These are phyloP conservation scores for Acanthamoeba lugdunensis DNA, from an alignment of 208 protist species.

Conservation along the genomic window DNA sequence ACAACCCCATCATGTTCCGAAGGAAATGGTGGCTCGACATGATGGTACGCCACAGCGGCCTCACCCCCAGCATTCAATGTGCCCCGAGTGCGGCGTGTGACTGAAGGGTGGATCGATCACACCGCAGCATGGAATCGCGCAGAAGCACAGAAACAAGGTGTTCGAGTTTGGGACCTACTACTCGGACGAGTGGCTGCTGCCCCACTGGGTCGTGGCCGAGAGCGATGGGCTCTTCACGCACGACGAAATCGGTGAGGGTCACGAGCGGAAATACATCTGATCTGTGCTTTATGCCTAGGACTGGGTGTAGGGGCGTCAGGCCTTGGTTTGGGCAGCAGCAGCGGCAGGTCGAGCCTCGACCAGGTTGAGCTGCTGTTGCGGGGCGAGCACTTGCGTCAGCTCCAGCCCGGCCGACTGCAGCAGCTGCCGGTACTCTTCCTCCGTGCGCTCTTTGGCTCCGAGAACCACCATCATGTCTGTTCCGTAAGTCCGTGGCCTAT, in stretches of 20 bases:
- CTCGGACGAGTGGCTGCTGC: constrained; percentile 49
- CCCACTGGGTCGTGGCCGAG: constrained; percentile 52
- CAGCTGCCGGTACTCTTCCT: neutral
- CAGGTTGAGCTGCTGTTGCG: neutral
- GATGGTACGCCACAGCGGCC: neutral
- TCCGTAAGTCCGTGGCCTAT: too few species aligned
- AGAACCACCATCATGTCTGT: constrained; percentile 20
- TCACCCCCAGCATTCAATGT: too few species aligned
- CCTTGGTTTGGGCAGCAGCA: too few species aligned
- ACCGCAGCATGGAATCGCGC: constrained; percentile 7
- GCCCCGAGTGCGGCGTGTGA: too few species aligned
- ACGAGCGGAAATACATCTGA: neutral
- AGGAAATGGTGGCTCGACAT: constrained; percentile 8
- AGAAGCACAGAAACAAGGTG: constrained; percentile 28
- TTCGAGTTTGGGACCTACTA: constrained; percentile 44
- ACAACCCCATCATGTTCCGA: constrained; percentile 51
- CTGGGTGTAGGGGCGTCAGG: too few species aligned
- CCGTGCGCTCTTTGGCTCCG: neutral
- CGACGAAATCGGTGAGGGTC: constrained; percentile 44
- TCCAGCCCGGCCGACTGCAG: neutral
- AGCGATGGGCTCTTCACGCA: constrained; percentile 42
- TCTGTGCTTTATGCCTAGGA: too few species aligned
- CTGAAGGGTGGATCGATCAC: too few species aligned
- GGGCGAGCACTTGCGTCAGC: neutral
- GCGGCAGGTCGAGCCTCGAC: too few species aligned